These are phyloP conservation scores for Solanum acaule DNA, from an alignment of 257 asterid genomes.

Conservation along the genomic window DNA sequence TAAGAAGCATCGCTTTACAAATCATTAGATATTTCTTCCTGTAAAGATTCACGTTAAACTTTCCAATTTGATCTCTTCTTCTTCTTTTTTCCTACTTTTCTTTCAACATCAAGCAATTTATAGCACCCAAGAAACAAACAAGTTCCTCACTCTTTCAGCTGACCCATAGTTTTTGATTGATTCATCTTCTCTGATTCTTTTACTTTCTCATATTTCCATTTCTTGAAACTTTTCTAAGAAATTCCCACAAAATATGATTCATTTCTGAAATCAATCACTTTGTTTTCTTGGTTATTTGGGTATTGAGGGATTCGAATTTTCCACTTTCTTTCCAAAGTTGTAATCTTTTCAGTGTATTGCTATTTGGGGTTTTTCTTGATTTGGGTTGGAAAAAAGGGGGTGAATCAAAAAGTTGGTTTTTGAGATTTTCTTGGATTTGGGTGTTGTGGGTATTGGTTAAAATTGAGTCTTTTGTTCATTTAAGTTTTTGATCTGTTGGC, in stretches of 20 bases:
- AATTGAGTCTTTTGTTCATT: slow-evolving; percentile 2
- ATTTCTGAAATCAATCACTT: neutral
- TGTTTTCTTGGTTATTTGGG: neutral
- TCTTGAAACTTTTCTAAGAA: neutral
- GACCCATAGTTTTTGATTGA: neutral
- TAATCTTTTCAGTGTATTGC: neutral
- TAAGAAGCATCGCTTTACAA: slow-evolving; percentile 4
- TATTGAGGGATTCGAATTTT: neutral
- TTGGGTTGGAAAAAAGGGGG: neutral
- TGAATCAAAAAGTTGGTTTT: neutral
- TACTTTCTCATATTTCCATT: neutral
- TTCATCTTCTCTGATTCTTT: neutral
- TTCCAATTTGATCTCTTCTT: slow-evolving; percentile 5
- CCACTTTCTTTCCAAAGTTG: neutral
- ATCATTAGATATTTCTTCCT: neutral
- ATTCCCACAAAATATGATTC: neutral
- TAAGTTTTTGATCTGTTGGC: neutral
- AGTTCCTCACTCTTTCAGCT: slow-evolving; percentile 26
- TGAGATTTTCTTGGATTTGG: slow-evolving; percentile 2
- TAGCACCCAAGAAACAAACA: slow-evolving; percentile 12
- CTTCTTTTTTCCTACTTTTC: neutral
- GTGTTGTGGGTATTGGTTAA: neutral
- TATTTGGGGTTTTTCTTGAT: neutral
- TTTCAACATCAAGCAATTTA: slow-evolving; percentile 20
- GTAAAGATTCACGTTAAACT: slow-evolving; percentile 2